A percentile compares a stretch with the other conserved stretches of the same genome.
Conservation (phyloP, 148 eudicot species). For the Dianthus caryophyllus region DNA sequence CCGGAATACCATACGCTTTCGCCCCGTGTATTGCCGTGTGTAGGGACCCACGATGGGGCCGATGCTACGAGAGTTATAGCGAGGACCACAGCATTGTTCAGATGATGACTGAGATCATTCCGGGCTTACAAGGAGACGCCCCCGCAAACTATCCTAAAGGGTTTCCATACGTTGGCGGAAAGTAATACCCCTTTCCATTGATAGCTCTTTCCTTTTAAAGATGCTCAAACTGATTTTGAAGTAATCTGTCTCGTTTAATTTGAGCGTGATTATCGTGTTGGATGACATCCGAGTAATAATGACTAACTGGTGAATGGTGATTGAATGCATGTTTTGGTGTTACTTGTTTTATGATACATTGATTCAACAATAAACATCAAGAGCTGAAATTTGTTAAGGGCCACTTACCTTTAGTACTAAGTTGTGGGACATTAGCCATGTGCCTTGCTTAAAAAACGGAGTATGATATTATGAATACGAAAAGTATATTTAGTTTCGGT, state of each 20-base stretch:
- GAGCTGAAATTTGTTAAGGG: neutral
- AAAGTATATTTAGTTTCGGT: neutral
- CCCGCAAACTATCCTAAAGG: conserved; percentile 48
- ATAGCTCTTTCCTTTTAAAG: neutral
- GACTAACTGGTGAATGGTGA: neutral
- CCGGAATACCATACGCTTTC: conserved; percentile 67
- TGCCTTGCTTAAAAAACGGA: neutral
- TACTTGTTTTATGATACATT: no score
- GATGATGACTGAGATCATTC: conserved; percentile 76
- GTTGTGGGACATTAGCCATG: neutral
- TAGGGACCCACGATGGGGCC: conserved; percentile 84
- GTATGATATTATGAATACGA: neutral
- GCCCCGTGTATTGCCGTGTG: conserved; percentile 91
- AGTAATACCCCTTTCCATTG: conserved; percentile 34
- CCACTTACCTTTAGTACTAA: neutral
- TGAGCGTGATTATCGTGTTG: neutral
- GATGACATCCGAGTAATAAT: no score
- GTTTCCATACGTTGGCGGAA: conserved; percentile 62
- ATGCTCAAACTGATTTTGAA: neutral
- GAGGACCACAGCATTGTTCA: conserved; percentile 71
- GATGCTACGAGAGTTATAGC: conserved; percentile 85
- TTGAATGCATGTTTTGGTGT: neutral
- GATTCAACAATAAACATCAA: neutral
- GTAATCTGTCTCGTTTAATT: neutral
- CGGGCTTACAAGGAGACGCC: conserved; percentile 78